Conservation (phyloP, 179 eudicot species). For the Patellifolia procumbens region DNA sequence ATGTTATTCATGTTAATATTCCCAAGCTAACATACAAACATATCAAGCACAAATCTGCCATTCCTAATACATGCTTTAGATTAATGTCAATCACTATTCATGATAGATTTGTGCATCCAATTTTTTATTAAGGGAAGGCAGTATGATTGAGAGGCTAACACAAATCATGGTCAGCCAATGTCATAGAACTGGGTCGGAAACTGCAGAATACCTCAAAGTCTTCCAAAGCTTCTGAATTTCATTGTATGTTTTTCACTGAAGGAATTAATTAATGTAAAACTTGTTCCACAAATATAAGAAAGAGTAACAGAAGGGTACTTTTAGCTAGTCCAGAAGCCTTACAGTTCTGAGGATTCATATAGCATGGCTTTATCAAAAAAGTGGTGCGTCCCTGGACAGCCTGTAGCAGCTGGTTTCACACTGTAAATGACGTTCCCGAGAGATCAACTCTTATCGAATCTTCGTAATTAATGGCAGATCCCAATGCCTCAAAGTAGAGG, state of each 20-base stretch:
- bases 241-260: neutral
- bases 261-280: neutral
- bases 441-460: conserved; percentile 71
- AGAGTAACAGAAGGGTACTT: neutral
- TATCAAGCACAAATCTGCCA: no score
- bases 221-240: neutral
- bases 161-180: no score
- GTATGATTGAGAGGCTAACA: no score
- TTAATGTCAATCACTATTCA: no score
- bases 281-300: neutral
- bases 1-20: no score
- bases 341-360: conserved; percentile 72
- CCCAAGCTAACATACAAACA: no score
- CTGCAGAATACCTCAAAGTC: neutral
- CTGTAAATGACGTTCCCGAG: conserved; percentile 54
- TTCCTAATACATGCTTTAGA: no score
- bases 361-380: conserved; percentile 87
- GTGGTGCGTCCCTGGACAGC: conserved; percentile 96
- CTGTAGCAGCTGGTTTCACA: conserved; percentile 80
- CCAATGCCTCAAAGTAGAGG: conserved; percentile 86
- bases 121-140: no score
- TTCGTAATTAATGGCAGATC: conserved; percentile 57
- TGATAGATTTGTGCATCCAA: no score
- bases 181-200: no score
- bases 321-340: conserved; percentile 26